Conservation (phyloP, 2,329 filamentous ascomycete species). For the Hirsutella minnesotensis region DNA sequence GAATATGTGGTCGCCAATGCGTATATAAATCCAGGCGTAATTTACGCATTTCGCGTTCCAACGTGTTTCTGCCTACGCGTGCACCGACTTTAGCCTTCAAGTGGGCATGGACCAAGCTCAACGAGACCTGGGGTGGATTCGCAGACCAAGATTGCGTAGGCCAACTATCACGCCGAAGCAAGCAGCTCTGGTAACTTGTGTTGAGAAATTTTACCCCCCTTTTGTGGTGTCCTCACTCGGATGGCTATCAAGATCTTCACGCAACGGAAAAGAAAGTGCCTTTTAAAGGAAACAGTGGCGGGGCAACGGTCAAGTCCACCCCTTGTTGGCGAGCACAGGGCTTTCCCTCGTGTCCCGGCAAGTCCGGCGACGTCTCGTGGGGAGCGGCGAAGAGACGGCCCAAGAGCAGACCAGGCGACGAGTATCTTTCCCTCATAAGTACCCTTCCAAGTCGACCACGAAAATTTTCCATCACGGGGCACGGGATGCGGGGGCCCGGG, state of each 20-base stretch:
- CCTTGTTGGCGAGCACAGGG: constrained; percentile 76
- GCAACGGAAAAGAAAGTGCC: constrained; percentile 11
- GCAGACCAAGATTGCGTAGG: too few relatives aligned
- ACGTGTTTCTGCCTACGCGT: too few relatives aligned
- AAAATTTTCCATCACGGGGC: constrained; percentile 16
- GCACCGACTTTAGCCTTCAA: too few relatives aligned
- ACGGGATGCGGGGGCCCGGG: too few relatives aligned
- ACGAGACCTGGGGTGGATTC: too few relatives aligned
- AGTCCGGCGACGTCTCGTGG: neutral
- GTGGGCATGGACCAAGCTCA: too few relatives aligned
- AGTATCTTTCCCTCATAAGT: constrained; percentile 99
- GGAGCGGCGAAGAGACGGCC: constrained; percentile 10
- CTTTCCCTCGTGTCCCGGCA: constrained; percentile 67
- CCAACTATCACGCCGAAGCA: too few relatives aligned
- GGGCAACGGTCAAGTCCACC: constrained; percentile 85
- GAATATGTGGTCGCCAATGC: too few relatives aligned
- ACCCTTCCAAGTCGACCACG: constrained; percentile 48
- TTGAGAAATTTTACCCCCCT: too few relatives aligned
- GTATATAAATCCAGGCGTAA: too few relatives aligned
- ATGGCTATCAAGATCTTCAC: constrained; percentile 13
- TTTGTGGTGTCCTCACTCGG: constrained; percentile 6
- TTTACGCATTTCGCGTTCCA: too few relatives aligned
- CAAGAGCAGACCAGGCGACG: constrained; percentile 10
- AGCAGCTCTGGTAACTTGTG: too few relatives aligned
- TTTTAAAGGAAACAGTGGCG: constrained; percentile 25